Evolutionary conservation across 2,329 filamentous ascomycete species (phyloP), one percentile per base, ranked within the genome.

Genomic region (Ophiobolus disseminans): DNA sequence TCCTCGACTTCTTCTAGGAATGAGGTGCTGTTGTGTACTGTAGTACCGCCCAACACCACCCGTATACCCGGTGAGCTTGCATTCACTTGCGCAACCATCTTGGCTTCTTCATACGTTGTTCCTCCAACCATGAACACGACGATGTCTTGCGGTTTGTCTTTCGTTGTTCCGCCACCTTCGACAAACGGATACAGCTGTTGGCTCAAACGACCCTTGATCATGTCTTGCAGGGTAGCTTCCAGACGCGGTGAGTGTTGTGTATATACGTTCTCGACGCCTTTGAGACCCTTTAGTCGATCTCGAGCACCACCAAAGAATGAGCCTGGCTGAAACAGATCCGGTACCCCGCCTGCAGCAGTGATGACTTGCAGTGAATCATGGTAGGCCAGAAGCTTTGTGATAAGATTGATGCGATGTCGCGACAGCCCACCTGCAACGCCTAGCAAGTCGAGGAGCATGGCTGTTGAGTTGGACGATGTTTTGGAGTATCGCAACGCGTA

Each of bases 201-300:
- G 63, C 86, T 88, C 49, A 99, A 75, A 22, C 89, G 85, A 0
- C 94, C 95, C 69, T 96, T 97, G 76, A 97, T 92, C 41, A 99
- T 79, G 62, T 93, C 93, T 69, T 97, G 93, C 14, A 99, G 76
- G 0, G 91, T 97, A 19, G 84, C 83, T 72, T 97, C 92, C 13
- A 99, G 75, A 17, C 91, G 82, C 0, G 95, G 91, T 5, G 91
- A 95, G 73, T 99, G 94, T 72, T 99, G 95, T 0, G 94, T 99
- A 72, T 99, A 99, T 21, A 99, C 94, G 63, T 99, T 99, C 72
- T 99, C 95, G 1, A 99, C 94, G 1, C 94, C 94, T 68, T 97
- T 97, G 11, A 99, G 80, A 0, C 94, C 94, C 67, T 96, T 96
- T 73, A 99, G 91, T 4, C 92, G 86, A 65, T 88, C 90, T 30